Percentiles rank a stretch among this genome's conserved stretches.
phyloP scores from a whole-genome alignment of 305 asterid genomes.

The Fraxinus sp. region DNA sequence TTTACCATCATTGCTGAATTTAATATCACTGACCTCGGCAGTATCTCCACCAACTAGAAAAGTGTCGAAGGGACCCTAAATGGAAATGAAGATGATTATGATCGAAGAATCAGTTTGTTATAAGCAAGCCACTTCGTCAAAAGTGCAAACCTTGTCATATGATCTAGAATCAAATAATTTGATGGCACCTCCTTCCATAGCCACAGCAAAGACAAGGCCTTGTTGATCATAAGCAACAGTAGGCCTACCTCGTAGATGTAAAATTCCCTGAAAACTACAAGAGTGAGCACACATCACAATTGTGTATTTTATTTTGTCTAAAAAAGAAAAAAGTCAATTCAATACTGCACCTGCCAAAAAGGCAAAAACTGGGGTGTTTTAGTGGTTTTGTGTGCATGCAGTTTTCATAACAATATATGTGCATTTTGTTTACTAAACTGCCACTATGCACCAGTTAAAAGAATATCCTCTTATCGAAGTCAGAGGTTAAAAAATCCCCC shows the following conservation, averaged over 20 bases:
- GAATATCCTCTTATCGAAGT: neutral
- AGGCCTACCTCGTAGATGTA: slow-evolving; percentile 88
- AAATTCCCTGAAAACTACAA: slow-evolving; percentile 85
- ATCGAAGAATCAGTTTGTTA: neutral
- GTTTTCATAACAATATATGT: neutral
- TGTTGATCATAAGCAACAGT: slow-evolving; percentile 97
- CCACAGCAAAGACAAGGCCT: slow-evolving; percentile 92
- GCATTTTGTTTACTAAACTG: neutral
- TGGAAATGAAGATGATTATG: slow-evolving; percentile 9
- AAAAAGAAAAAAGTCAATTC: slow-evolving; percentile 2
- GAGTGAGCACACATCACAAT: slow-evolving; percentile 55
- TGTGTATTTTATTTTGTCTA: slow-evolving; percentile 23
- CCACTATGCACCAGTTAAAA: neutral
- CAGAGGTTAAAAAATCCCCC: neutral
- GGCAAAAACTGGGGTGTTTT: neutral
- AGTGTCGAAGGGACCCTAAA: slow-evolving; percentile 94
- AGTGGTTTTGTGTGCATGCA: neutral
- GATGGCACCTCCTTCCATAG: slow-evolving; percentile 98
- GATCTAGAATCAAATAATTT: slow-evolving; percentile 91
- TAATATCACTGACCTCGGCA: slow-evolving; percentile 94
- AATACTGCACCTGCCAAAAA: slow-evolving; percentile 7
- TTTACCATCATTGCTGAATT: slow-evolving; percentile 95
- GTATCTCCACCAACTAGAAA: slow-evolving; percentile 95
- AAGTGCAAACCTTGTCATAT: slow-evolving; percentile 69
- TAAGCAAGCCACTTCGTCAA: neutral